A percentile compares a stretch with the other conserved stretches of the same genome.
Evolutionary conservation across 176 grass and related monocot species (phyloP).

Genomic region (Avena atlantica): DNA sequence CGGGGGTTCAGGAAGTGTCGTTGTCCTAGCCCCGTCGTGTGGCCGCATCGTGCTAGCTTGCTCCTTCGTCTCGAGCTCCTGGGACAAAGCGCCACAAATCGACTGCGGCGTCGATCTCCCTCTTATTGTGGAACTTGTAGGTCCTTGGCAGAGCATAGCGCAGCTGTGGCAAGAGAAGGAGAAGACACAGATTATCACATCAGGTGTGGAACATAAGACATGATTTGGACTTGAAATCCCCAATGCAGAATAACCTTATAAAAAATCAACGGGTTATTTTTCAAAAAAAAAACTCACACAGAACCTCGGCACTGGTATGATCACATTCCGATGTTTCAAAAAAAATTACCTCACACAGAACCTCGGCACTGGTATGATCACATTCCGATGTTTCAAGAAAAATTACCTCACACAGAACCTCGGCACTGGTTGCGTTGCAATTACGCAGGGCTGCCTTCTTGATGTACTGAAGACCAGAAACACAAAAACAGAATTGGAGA

Average conservation of each 20-base stretch:
- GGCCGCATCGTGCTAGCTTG: not conserved
- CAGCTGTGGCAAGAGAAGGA: constrained; percentile 50
- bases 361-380: constrained; percentile 57
- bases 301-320: constrained; percentile 55
- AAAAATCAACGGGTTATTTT: not conserved
- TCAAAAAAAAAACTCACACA: constrained; percentile 56
- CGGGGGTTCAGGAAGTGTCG: not conserved
- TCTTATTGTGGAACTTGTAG: constrained; percentile 91
- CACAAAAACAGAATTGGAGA: constrained; percentile 4
- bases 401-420: constrained; percentile 85
- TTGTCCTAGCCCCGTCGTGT: not conserved
- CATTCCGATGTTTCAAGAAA: not conserved
- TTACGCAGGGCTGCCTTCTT: constrained; percentile 70
- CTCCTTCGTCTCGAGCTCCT: constrained; percentile 9
- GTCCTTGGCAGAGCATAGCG: constrained; percentile 73
- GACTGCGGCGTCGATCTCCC: constrained; percentile 74
- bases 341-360: constrained; percentile 76
- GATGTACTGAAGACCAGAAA: constrained; percentile 59
- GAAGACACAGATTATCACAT: not conserved
- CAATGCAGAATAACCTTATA: not conserved
- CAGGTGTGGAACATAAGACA: not conserved
- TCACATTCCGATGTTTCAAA: not conserved
- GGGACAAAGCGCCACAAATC: constrained; percentile 94
- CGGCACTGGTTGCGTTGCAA: constrained; percentile 55
- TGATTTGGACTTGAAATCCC: not conserved